Evolutionary conservation across 331 rosid genomes (phyloP).

Genomic region (Erythrophleum ivorense): DNA sequence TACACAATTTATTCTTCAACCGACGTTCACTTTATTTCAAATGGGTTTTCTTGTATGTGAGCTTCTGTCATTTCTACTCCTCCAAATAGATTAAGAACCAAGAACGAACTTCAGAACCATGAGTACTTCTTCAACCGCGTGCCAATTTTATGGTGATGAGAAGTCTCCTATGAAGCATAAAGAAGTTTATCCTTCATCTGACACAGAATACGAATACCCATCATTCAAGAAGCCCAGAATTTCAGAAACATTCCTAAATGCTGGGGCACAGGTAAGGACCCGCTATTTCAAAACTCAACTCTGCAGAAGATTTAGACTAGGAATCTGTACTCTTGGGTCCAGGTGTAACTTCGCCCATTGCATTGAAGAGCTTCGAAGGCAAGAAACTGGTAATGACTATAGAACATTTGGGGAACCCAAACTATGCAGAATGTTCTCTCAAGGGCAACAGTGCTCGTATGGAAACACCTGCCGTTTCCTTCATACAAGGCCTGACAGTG

Average conservation of each 20-base stretch:
- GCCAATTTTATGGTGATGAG: not conserved
- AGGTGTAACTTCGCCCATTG: constrained; percentile 51
- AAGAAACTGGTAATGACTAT: not conserved
- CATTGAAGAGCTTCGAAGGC: constrained; percentile 28
- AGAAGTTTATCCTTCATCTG: not conserved
- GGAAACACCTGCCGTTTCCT: constrained; percentile 47
- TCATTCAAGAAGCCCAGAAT: constrained; percentile 24
- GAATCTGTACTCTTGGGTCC: constrained; percentile 37
- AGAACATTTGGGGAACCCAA: not conserved
- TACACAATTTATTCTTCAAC: not conserved
- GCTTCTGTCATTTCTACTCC: not conserved
- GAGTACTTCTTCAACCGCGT: not conserved
- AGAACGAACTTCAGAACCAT: not conserved
- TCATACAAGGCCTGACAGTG: not conserved
- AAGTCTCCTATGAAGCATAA: not conserved
- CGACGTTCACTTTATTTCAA: not conserved
- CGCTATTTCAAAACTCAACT: constrained; percentile 42
- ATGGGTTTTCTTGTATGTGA: not conserved
- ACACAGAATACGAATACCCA: not conserved
- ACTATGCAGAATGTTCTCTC: constrained; percentile 40
- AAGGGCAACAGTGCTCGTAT: constrained; percentile 30
- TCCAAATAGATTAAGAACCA: not conserved
- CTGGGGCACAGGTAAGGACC: not conserved
- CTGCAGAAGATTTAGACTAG: constrained; percentile 43
- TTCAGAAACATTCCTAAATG: not conserved